phyloP scores from a whole-genome alignment of 768 basidiomycete genomes.

The Coprinellus micaceus region DNA sequence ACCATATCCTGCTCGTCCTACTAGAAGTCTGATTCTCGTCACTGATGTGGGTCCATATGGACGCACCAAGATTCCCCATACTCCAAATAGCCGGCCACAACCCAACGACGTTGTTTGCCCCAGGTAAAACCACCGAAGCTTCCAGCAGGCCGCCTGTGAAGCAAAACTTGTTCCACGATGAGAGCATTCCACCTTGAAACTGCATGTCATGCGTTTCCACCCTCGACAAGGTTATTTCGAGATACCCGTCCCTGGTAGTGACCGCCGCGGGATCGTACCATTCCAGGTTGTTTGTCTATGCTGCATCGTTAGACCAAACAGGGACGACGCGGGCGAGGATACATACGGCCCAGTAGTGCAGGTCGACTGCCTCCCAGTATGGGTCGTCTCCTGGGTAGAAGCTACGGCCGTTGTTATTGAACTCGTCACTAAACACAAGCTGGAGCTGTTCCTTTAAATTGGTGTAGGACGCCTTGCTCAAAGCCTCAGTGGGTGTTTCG shows the following conservation, averaged over 20 bases:
- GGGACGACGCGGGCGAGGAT: neutral
- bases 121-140: slow-evolving; percentile 65
- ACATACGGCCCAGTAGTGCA: slow-evolving; percentile 71
- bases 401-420: slow-evolving; percentile 72
- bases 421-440: slow-evolving; percentile 88
- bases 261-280: slow-evolving; percentile 86
- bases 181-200: slow-evolving; percentile 69
- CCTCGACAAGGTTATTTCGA: slow-evolving; percentile 70
- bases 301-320: neutral
- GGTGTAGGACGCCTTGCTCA: slow-evolving; percentile 48
- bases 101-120: slow-evolving; percentile 57
- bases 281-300: slow-evolving; percentile 71
- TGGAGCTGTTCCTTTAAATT: slow-evolving; percentile 54
- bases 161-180: slow-evolving; percentile 88
- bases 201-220: slow-evolving; percentile 67
- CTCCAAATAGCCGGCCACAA: slow-evolving; percentile 82
- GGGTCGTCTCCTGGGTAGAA: slow-evolving; percentile 90
- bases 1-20: slow-evolving; percentile 84
- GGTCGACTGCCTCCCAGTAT: slow-evolving; percentile 81
- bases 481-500: slow-evolving; percentile 63
- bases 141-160: slow-evolving; percentile 86
- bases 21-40: slow-evolving; percentile 6
- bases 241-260: slow-evolving; percentile 67
- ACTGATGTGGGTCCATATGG: neutral
- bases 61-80: slow-evolving; percentile 71